These are phyloP conservation scores for Linnemannia elongata DNA, from an alignment of 192 early-diverging fungal species.

Conservation along the genomic window DNA sequence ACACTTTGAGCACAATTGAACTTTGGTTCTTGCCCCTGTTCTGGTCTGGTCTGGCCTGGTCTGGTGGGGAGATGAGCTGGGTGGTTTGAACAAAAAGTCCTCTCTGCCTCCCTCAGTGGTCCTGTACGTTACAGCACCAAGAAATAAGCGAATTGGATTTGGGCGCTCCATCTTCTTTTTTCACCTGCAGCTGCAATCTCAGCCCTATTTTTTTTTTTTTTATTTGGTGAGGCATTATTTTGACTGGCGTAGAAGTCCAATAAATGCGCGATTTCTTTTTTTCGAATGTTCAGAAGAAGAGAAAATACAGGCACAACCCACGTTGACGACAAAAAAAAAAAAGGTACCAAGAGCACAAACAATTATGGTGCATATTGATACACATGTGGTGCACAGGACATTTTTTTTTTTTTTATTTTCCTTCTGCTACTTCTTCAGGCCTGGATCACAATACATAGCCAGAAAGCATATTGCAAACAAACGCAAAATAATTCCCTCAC, in stretches of 20 bases:
- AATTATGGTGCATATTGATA: background rate
- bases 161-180: slow-evolving; percentile 6
- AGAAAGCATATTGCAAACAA: slow-evolving; percentile 1
- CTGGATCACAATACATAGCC: background rate
- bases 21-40: too few species aligned
- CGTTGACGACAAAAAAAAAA: background rate
- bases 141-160: background rate
- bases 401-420: background rate
- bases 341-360: background rate
- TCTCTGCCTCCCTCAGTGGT: background rate
- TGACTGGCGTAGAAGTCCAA: slow-evolving; percentile 8
- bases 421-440: too few species aligned
- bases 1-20: background rate
- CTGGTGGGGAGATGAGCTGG: background rate
- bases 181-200: background rate
- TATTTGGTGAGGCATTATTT: background rate
- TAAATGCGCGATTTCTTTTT: slow-evolving; percentile 6
- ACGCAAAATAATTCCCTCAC: slow-evolving; percentile 1
- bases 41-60: background rate
- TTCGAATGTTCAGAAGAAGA: background rate
- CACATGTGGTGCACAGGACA: background rate
- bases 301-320: background rate
- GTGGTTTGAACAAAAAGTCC: background rate
- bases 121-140: background rate
- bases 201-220: background rate